Base-by-base conservation (phyloP, 106 monocot genomes). In the Gastrodia elata region DNA sequence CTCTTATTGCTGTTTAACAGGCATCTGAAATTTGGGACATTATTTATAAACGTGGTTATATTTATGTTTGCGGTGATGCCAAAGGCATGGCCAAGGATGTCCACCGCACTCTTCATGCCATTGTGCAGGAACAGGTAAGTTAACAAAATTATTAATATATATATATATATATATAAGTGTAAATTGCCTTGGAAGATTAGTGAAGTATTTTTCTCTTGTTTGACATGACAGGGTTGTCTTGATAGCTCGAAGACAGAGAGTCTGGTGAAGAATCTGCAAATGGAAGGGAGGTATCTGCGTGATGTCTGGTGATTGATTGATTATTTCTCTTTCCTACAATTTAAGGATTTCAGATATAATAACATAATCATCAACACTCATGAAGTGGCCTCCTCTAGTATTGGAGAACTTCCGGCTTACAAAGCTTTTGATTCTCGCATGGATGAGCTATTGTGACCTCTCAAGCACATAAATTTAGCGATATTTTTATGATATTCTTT, bases 71-170 rank as follows among this genome's bases (percentile, higher is more conserved):
- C 76, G 93, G 93, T 46, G 93, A 94, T 84, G 94, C 94, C 8
- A 94, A 94, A 73, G 94, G 94, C 38, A 94, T 94, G 94, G 94
- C 94, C 58, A 80, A 84, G 80, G 94, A 94, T 74, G 94, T 94
- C 36, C 94, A 94, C 65, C 77, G 88, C 32, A 74, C 81, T 77
- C 91, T 94, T 75, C 94, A 94, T 56, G 81, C 84, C 34, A 88
- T 94, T 39, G 84, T 81, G 30, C 86, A 91, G 68, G 88, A 88
- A 18, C 86, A 94, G 88, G 91, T 90, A 82, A 40, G n/a, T 40
- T 11, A 32, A 32, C 61, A 14, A 32, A 61, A 8, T 58, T 26
- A 4, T 32, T 13, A 44, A n/a, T n/a, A n/a, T n/a, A n/a, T n/a
- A n/a, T n/a, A n/a, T n/a, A n/a, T n/a, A n/a, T n/a, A n/a, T n/a